Evolutionary conservation across 148 eudicot genomes (phyloP), one percentile per base, ranked within the genome.

Genomic region (Nepenthes gracilis): DNA sequence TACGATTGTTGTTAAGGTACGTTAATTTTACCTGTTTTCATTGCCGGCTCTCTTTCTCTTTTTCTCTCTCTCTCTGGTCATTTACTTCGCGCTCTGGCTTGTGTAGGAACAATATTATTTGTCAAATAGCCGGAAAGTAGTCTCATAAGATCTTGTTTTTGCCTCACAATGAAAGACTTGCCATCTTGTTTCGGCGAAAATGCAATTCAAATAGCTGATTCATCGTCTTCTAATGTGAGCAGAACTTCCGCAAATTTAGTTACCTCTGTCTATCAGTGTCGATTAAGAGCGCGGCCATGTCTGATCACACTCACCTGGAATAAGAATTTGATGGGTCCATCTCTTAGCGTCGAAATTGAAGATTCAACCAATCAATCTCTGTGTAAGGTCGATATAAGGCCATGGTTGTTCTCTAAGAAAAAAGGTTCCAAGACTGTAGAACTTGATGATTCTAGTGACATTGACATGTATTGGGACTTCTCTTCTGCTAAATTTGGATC

Each of bases 321-420:
- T 66, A 82, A 82, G 56, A 74, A 59, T 72, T 74, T 82, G 79
- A 82, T 82, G 81, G 86, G 86, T 36, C 86, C 79, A 79, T 81
- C 83, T 43, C 54, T 82, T 14, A 74, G 83, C 66, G 77, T 82
- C 59, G 86, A 75, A 43, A 79, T 82, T 69, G 83, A 82, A 67
- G 83, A 79, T 82, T 71, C 72, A 23, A 64, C 58, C 51, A 82
- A 82, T 35, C 83, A 71, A 11, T 76, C 74, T 57, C 58, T 79
- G 37, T 82, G 83, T 69, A 82, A 82, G 72, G 77, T 74, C 66
- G 86, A 82, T 64, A 65, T 82, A 34, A 82, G 79, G 49, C 84
- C 84, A 45, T 82, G 83, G 83, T 76, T 79, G 65, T 82, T 82
- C 67, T 82, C 86, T 36, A 82, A 82, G 77, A 79, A 70, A 58